These are phyloP conservation scores for Cornus kousa DNA, from an alignment of 148 eudicot species.

Conservation along the genomic window DNA sequence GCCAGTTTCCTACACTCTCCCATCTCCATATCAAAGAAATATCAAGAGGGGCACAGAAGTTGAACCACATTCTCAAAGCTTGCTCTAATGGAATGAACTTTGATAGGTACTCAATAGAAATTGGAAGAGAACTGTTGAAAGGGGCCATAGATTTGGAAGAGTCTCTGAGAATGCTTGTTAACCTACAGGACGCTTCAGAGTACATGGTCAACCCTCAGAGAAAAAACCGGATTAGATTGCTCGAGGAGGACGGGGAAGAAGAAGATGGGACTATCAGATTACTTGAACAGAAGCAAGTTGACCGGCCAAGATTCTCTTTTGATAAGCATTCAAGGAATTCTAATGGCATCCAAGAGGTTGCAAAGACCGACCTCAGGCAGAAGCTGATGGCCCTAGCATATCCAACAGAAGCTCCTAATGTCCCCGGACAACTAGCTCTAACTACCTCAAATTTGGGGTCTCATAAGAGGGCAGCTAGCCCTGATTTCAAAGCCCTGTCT, in stretches of 20 bases:
- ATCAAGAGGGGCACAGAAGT: conserved; percentile 76
- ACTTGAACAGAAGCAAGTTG: conserved; percentile 46
- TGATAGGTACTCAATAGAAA: conserved; percentile 51
- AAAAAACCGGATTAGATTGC: conserved; percentile 53
- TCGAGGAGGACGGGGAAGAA: conserved; percentile 56
- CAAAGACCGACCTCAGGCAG: conserved; percentile 17
- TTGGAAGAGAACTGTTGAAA: conserved; percentile 71
- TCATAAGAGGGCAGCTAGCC: conserved; percentile 48
- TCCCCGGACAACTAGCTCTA: conserved; percentile 21
- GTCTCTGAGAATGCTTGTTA: conserved; percentile 74
- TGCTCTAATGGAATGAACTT: conserved; percentile 49
- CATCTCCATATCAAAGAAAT: conserved; percentile 67
- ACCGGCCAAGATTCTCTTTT: conserved; percentile 76
- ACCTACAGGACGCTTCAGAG: conserved; percentile 75
- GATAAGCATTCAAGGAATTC: conserved; percentile 57
- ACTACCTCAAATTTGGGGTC: conserved; percentile 17
- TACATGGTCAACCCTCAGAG: conserved; percentile 32
- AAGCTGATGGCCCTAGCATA: conserved; percentile 31
- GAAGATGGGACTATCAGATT: conserved; percentile 26
- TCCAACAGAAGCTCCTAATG: conserved; percentile 18
- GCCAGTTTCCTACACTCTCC: conserved; percentile 49
- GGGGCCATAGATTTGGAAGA: conserved; percentile 86
- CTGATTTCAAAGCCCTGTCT: conserved; percentile 28
- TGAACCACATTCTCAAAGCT: conserved; percentile 66
- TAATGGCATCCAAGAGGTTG: conserved; percentile 11